Evolutionary conservation across 2,329 filamentous ascomycete genomes (phyloP).

Genomic region (Colletotrichum cuscutae): DNA sequence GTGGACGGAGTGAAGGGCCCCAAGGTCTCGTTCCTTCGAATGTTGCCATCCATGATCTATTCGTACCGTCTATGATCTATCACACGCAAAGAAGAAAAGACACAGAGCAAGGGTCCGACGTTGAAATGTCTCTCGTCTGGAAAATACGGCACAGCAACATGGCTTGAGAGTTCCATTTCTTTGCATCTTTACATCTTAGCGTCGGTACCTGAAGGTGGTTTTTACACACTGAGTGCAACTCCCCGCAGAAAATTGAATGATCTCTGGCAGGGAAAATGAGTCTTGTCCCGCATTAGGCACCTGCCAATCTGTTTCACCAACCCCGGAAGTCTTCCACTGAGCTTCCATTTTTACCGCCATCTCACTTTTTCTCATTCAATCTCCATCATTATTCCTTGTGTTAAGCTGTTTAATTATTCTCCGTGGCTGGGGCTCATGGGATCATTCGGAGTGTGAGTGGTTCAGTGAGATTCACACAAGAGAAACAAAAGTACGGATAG

Average conservation of each 20-base stretch:
- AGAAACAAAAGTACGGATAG: not conserved
- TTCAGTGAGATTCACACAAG: not conserved
- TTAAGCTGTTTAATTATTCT: not conserved
- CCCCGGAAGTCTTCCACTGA: not conserved
- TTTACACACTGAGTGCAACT: not conserved
- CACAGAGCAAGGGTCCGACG: not conserved
- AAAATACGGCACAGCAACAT: not conserved
- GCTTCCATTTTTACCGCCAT: not conserved
- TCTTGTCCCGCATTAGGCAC: conserved; percentile 10
- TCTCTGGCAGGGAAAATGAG: not conserved
- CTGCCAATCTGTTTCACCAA: not conserved
- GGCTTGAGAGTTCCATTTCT: not conserved
- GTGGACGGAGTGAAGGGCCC: not conserved
- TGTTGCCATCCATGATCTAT: not conserved
- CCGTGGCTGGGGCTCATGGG: not conserved
- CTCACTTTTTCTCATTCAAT: not conserved
- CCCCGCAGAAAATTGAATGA: not conserved
- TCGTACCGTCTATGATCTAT: no score
- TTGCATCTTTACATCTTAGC: not conserved
- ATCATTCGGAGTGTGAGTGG: not conserved
- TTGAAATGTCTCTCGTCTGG: not conserved
- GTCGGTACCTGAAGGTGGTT: not conserved
- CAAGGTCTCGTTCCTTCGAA: not conserved
- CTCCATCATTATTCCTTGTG: not conserved
- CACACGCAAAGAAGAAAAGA: not conserved